Evolutionary conservation across 306 rosid species (phyloP).

Genomic region (Vigna nakashimae): DNA sequence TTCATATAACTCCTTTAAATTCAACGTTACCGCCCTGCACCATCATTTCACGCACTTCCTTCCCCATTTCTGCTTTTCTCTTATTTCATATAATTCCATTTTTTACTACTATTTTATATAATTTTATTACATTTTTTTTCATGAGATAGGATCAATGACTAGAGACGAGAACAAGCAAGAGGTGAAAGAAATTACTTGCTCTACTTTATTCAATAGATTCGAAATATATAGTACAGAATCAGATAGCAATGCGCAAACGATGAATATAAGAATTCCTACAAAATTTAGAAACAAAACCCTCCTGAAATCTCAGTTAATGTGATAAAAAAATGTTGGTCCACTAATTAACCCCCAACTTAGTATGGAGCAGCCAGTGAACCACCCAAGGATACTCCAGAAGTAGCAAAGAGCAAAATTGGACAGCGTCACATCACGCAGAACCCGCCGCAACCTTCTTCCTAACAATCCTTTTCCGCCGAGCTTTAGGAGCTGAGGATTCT

Average conservation of each 20-base stretch:
- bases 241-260: conserved; percentile 18
- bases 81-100: too few species aligned
- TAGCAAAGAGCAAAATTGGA: conserved; percentile 61
- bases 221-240: conserved; percentile 36
- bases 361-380: conserved; percentile 38
- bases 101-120: too few species aligned
- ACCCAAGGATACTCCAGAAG: conserved; percentile 35
- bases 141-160: neutral
- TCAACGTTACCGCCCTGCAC: too few species aligned
- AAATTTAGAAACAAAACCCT: conserved; percentile 39
- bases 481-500: conserved; percentile 73
- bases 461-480: conserved; percentile 84
- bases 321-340: conserved; percentile 38
- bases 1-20: neutral
- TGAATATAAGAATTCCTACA: conserved; percentile 34
- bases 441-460: conserved; percentile 85
- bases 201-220: conserved; percentile 46
- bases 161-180: too few species aligned
- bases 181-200: conserved; percentile 8
- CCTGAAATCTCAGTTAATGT: conserved; percentile 34
- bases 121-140: neutral
- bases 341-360: conserved; percentile 33
- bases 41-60: too few species aligned
- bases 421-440: conserved; percentile 38
- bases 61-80: too few species aligned